Base-by-base conservation (phyloP, 495 filamentous ascomycete species). In the Tuber umbilicatum region DNA sequence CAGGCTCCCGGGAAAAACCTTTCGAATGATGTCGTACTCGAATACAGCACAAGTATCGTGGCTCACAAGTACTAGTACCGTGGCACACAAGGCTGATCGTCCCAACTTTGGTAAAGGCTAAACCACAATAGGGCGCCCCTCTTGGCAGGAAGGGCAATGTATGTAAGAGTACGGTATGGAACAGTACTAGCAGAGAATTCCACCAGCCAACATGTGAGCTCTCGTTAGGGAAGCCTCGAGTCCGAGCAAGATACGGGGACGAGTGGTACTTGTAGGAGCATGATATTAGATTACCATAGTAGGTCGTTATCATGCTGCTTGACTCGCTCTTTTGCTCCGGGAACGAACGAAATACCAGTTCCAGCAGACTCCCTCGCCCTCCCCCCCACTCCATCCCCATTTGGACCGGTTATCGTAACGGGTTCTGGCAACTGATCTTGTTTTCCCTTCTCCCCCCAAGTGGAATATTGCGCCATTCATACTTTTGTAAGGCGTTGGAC, bases 301-400 rank as follows among this genome's bases (percentile, higher is more conserved):
- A 47, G 45, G 45, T 47, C 23, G 45, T 70, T 74, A 78, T 79
- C 75, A 70, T 78, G 43, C 70, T 31, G 72, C 72, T 43, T 43
- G 69, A 76, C 71, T 78, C 72, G 50, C 71, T 72, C 71, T 72
- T 79, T 79, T 78, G 77, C 78, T 78, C 78, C 71, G 77, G 75
- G 75, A 71, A 21, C 19, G 43, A 47, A 21, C 17, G 19, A 47
- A 71, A 73, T 72, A 47, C 76, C 74, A 76, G 74, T 76, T 73
- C 74, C 74, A 78, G 71, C 74, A 76, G 39, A 31, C 71, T n/a
- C 42, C 50, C 43, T 70, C 70, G 75, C 55, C 71, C 73, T 17
- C n/a, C n/a, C 55, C 9, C 47, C 47, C 47, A 4, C 47, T 17
- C 23, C 43, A n/a, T 23, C 27, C 3, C n/a, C n/a, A 64, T 64